Evolutionary conservation across 352 stramenopile genomes (phyloP), one percentile per base, ranked within the genome.

Genomic region (Phytophthora fragariaefolia): DNA sequence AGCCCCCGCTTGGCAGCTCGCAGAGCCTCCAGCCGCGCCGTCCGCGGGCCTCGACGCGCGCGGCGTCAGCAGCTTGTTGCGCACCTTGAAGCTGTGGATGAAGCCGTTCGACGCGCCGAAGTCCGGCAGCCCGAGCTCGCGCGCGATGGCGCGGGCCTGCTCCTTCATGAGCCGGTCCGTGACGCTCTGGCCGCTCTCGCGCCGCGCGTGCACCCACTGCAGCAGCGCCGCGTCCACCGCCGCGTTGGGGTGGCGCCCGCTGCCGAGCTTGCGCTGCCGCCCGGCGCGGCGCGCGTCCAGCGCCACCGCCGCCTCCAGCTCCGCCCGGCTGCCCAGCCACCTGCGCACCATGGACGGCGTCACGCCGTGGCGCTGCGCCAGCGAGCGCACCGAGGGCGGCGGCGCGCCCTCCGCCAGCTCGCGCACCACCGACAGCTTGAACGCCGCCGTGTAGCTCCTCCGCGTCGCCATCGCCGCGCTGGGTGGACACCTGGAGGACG

Each of bases 331-430:
- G 52, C 54, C 49, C 34, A 56, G 36, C 65, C 69, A 77, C 32
- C 68, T 71, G 65, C 65, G 69, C 50, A 77, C 20, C 69, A 77
- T 77, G 49, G 69, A 74, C 49, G 69, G 46, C 27, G 69, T 74
- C 43, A 77, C 46, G 20, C 59, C 61, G 40, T 77, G 59, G 6
- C 46, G 64, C 34, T 66, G 30, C 15, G 69, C 65, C 56, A 76
- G 47, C 34, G 57, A 47, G 2, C 68, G 57, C 38, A 74, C 69
- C 2, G 58, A 67, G 36, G 55, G 38, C 26, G 59, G 28, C 3
- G 48, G 27, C 18, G 58, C 17, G 20, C 24, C 18, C 12, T 57
- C 32, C 9, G 58, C 38, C 36, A 77, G 45, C 55, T 73, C 64
- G 12, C 45, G 64, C 65, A 77, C 69, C 20, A 74, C 58, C 22